Evolutionary conservation across 805 yeast genomes (phyloP).

Genomic region (Metschnikowia bowlesiae): DNA sequence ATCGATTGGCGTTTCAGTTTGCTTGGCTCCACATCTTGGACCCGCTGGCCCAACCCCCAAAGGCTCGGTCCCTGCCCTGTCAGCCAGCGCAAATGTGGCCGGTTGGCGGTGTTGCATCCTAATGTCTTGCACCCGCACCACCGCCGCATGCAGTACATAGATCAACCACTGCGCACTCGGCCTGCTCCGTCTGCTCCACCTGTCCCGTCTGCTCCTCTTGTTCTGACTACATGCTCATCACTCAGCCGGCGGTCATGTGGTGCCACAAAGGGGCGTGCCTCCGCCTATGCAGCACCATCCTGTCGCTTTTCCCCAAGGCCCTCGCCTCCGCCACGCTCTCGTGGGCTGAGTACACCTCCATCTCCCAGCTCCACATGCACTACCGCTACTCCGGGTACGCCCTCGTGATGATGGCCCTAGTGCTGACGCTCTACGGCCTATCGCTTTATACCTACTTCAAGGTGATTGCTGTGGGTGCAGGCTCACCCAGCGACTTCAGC

Average conservation of each 20-base stretch:
- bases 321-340: conserved; percentile 39
- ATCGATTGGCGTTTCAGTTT: no score
- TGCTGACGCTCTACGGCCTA: conserved; percentile 27
- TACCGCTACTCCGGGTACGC: conserved; percentile 1
- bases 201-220: not conserved
- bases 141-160: no score
- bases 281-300: conserved; percentile 34
- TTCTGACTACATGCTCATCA: conserved; percentile 9
- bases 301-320: conserved; percentile 44
- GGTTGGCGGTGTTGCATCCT: no score
- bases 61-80: no score
- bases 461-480: conserved; percentile 54
- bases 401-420: conserved; percentile 10
- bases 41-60: no score
- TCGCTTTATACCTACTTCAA: conserved; percentile 49
- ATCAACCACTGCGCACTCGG: not conserved
- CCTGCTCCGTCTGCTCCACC: not conserved
- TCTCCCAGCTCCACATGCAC: conserved; percentile 23
- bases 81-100: no score
- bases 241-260: conserved; percentile 15
- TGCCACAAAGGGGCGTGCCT: conserved; percentile 9
- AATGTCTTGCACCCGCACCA: no score
- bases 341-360: conserved; percentile 46
- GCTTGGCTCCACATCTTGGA: no score
- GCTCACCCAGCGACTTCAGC: conserved; percentile 58